Conservation (phyloP, 371 early-diverging fungal genomes). For the Lichtheimia corymbifera region DNA sequence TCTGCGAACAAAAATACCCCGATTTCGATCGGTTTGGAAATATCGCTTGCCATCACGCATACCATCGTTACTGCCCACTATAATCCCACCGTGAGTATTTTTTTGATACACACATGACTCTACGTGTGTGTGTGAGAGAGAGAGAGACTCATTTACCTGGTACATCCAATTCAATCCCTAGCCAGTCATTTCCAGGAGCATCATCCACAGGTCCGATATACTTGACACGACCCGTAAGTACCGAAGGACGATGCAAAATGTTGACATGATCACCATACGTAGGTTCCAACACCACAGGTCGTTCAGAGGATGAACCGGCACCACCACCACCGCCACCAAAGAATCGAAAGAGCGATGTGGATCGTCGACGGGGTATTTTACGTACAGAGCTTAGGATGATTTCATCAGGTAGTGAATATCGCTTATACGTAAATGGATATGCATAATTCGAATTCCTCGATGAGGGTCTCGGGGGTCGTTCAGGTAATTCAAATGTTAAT, state of each 20-base stretch:
- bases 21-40: slow-evolving; percentile 27
- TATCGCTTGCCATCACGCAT: slow-evolving; percentile 26
- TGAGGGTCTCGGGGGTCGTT: slow-evolving; percentile 9
- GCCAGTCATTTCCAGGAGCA: slow-evolving; percentile 31
- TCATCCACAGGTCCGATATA: slow-evolving; percentile 35
- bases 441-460: slow-evolving; percentile 1
- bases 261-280: slow-evolving; percentile 28
- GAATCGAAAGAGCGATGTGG: neutral
- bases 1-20: slow-evolving; percentile 26
- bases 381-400: slow-evolving; percentile 3
- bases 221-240: slow-evolving; percentile 33
- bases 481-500: slow-evolving; percentile 31
- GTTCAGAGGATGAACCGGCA: neutral
- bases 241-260: slow-evolving; percentile 33
- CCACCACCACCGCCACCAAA: neutral
- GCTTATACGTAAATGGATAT: slow-evolving; percentile 6
- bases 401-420: slow-evolving; percentile 18
- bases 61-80: slow-evolving; percentile 36
- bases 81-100: neutral
- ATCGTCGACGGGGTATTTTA: slow-evolving; percentile 3
- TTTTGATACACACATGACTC: neutral
- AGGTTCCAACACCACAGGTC: neutral
- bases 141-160: slow-evolving; percentile 25
- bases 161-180: slow-evolving; percentile 44
- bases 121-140: neutral